A percentile compares a stretch with the other conserved stretches of the same genome.
Conservation (phyloP, 2,329 filamentous ascomycete species). For the Ophiostoma tasmaniense region DNA sequence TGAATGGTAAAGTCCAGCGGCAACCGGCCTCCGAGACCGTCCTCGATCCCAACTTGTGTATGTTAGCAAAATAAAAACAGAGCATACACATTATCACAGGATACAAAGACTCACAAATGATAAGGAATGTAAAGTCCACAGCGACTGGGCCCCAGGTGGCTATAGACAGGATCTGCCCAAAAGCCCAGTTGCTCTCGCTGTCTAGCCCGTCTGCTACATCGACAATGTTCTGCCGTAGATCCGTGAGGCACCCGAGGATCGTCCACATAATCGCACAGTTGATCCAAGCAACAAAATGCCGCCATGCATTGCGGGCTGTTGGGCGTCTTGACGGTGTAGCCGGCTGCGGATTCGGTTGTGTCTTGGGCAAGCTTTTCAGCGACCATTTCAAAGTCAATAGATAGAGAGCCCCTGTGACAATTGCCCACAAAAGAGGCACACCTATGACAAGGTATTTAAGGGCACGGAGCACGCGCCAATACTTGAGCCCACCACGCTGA, state of each 20-base stretch:
- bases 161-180: constrained; percentile 21
- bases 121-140: background rate
- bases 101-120: background rate
- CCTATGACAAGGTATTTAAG: background rate
- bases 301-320: constrained; percentile 7
- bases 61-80: background rate
- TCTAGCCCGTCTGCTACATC: constrained; percentile 14
- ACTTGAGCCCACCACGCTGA: background rate
- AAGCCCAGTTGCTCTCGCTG: constrained; percentile 13
- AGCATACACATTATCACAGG: background rate
- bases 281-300: constrained; percentile 14
- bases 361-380: background rate
- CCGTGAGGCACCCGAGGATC: constrained; percentile 10
- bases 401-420: background rate
- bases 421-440: background rate
- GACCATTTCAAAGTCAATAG: background rate
- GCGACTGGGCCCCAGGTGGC: background rate
- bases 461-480: background rate
- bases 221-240: constrained; percentile 9
- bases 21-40: background rate
- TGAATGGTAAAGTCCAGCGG: background rate
- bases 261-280: constrained; percentile 17
- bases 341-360: background rate
- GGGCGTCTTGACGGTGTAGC: background rate
- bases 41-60: background rate